Base-by-base conservation (phyloP, 805 yeast species). In the Clavispora carvajalis region DNA sequence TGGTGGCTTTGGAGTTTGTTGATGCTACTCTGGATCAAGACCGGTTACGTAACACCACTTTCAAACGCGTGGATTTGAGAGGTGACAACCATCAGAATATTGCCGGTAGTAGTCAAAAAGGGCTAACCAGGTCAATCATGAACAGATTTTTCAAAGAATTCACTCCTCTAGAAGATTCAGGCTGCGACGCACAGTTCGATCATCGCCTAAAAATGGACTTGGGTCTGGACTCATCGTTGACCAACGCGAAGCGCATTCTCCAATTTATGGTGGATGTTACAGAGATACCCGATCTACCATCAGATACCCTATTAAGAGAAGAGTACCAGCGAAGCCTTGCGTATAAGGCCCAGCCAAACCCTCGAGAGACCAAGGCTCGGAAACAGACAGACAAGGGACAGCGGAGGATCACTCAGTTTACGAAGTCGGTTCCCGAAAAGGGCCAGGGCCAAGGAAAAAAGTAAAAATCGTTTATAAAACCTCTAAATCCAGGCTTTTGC, bases 51-150 rank as follows among this genome's bases (percentile, higher is more conserved):
- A 49, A 66, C 2, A 44, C 79, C 0, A 85, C 96, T 0, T 59
- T 65, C 7, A 58, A 65, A 0, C 70, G 97, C 40, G 83, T 91
- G 0, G 36, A 69, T 5, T 54, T 56, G 2, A 73, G 99, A 51
- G 97, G 96, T 2, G 89, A 89, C 54, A 82, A 85, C 47, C 99
- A 93, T 58, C 96, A 85, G 58, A 79, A 90, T 2, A 85, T 93
- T 28, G 79, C 82, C 48, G 71, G 68, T 4, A 58, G 54, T 0
- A 70, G 74, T 40, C 79, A 81, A 8, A 66, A 67, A 4, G 59
- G 61, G 13, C 67, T 71, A 38, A 80, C 85, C 0, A 60, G 67
- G 24, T 73, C 70, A 16, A 82, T 93, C 23, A 79, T 91, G 86
- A 65, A 66, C 22, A 88, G 90, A 0, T 90, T 91, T 53, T 66